Evolutionary conservation across 768 basidiomycete species (phyloP), one percentile per base, ranked within the genome.

Genomic region (Russula sp.): DNA sequence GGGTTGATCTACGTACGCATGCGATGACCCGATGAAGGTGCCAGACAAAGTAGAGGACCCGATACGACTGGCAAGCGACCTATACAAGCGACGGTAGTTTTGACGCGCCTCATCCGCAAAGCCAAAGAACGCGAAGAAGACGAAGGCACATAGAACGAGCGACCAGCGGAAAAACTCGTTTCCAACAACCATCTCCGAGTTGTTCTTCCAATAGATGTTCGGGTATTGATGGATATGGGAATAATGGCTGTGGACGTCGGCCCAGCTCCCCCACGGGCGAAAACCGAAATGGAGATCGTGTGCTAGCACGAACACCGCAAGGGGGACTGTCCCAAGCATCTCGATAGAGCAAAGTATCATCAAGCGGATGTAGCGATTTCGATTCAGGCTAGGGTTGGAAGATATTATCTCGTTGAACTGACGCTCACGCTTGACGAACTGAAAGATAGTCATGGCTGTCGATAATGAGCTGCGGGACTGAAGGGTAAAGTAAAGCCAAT

Each of bases 101-200:
- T 79, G 74, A 39, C 75, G 70, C 20, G 78, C 81, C 58, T 84
- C 82, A 49, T 74, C 70, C 3, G 82, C 79, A 59, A 84, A 82
- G 0, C 82, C 79, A 61, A 85, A 84, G 75, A 84, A 84, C 0
- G 61, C 70, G 62, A 84, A 77, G 68, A 84, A 81, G 6, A 80
- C 16, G 44, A 79, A 71, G 0, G 80, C 73, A 9, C 74, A 76
- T 27, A 73, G 20, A 16, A 77, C 71, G 2, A 68, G 64, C 0
- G 70, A 54, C 83, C 82, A 85, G 9, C 83, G 76, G 0, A 66
- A 65, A 6, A 73, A 52, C 63, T 82, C 76, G 16, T 79, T 1
- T 0, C 40, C 7, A 5, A 71, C 31, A 2, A 68, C 65, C 8
- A 44, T 2, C 0, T 22, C 0, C 1, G 61, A 70, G 14, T 60